These are phyloP conservation scores for Ulmus americana DNA, from an alignment of 331 rosid genomes.

Conservation along the genomic window DNA sequence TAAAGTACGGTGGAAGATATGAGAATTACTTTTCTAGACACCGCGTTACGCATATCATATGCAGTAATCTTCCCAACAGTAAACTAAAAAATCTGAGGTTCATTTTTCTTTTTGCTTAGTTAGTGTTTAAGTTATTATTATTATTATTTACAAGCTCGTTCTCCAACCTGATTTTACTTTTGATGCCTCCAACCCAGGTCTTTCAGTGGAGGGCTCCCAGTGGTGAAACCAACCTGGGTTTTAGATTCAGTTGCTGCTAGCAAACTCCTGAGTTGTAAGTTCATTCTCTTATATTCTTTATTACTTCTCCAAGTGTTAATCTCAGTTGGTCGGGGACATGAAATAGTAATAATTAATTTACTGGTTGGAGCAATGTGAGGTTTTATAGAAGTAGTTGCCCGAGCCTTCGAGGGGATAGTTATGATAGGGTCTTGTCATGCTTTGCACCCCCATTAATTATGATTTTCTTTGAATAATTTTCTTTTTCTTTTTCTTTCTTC, in stretches of 20 bases:
- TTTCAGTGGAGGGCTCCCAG: conserved; percentile 83
- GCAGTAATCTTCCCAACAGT: conserved; percentile 73
- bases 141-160: not conserved
- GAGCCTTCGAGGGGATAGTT: not conserved
- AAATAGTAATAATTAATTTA: not conserved
- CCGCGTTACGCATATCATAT: conserved; percentile 76
- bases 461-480: not conserved
- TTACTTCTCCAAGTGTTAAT: conserved; percentile 2
- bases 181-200: conserved; percentile 46
- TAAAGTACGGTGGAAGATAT: conserved; percentile 70
- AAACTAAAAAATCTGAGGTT: conserved; percentile 79
- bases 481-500: not conserved
- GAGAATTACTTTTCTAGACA: conserved; percentile 84
- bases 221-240: conserved; percentile 85
- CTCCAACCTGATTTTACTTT: conserved; percentile 3
- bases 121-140: not conserved
- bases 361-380: not conserved
- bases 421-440: not conserved
- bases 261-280: conserved; percentile 78
- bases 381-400: not conserved
- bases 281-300: not conserved
- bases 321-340: not conserved
- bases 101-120: conserved; percentile 11
- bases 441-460: not conserved
- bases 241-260: conserved; percentile 74